A percentile compares a stretch with the other conserved stretches of the same genome.
Conservation (phyloP, 2,329 filamentous ascomycete genomes). For the Phialemoniopsis sp. region DNA sequence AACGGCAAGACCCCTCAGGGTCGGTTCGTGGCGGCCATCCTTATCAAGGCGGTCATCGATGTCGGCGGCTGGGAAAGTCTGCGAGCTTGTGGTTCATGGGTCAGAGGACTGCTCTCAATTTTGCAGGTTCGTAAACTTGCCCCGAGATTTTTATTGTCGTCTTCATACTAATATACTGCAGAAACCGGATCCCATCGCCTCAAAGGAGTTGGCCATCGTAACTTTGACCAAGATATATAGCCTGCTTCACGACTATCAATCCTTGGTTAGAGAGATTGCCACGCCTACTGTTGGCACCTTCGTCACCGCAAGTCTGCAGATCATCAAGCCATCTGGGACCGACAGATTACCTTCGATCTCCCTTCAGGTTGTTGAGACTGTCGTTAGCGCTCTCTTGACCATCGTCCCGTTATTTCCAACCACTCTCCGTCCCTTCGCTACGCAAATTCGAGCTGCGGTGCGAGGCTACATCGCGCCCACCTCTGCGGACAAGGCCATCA, state of each 20-base stretch:
- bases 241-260: constrained; percentile 77
- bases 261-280: constrained; percentile 80
- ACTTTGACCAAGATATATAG: constrained; percentile 80
- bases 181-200: constrained; percentile 73
- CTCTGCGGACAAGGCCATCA: constrained; percentile 40
- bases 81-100: constrained; percentile 69
- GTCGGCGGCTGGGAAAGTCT: constrained; percentile 81
- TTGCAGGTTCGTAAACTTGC: constrained; percentile 53
- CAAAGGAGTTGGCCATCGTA: constrained; percentile 73
- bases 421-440: constrained; percentile 72
- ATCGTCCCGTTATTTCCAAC: constrained; percentile 79
- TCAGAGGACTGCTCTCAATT: constrained; percentile 69
- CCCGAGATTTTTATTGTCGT: too few relatives aligned
- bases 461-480: constrained; percentile 62
- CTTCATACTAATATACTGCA: constrained; percentile 21
- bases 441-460: constrained; percentile 61
- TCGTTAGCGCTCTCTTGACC: constrained; percentile 67
- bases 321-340: constrained; percentile 44
- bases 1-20: constrained; percentile 72
- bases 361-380: constrained; percentile 54
- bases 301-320: constrained; percentile 66
- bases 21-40: constrained; percentile 70
- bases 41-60: constrained; percentile 79
- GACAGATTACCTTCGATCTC: constrained; percentile 34
- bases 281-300: constrained; percentile 77